phyloP scores from a whole-genome alignment of 2,329 filamentous ascomycete genomes.

The Fusarium sp. region DNA sequence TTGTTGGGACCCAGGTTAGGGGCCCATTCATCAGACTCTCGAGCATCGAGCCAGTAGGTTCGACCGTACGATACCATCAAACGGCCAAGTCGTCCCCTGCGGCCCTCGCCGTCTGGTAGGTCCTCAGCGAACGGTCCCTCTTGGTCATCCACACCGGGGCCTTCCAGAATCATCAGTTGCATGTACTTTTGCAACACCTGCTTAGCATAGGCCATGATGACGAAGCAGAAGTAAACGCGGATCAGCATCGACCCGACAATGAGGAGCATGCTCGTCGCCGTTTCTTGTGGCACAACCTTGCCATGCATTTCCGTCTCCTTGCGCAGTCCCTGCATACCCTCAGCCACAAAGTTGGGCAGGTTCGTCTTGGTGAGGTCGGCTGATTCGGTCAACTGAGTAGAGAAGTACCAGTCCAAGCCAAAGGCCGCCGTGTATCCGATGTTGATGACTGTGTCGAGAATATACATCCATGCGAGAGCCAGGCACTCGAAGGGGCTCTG shows the following conservation, averaged over 20 bases:
- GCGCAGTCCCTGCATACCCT: conserved; percentile 50
- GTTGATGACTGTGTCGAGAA: conserved; percentile 85
- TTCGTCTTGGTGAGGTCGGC: conserved; percentile 37
- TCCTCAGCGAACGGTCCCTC: conserved; percentile 76
- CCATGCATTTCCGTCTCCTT: conserved; percentile 50
- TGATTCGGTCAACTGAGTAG: conserved; percentile 64
- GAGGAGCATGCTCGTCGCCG: conserved; percentile 80
- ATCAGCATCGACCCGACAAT: conserved; percentile 80
- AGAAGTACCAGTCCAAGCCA: conserved; percentile 86
- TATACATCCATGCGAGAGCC: conserved; percentile 85
- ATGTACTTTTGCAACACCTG: conserved; percentile 77
- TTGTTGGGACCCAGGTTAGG: conserved; percentile 68
- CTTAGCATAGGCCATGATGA: conserved; percentile 86
- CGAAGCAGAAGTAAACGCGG: conserved; percentile 83
- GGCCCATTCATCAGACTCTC: conserved; percentile 76
- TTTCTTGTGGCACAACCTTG: conserved; percentile 64
- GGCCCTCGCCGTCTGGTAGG: conserved; percentile 81
- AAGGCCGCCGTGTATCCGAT: conserved; percentile 85
- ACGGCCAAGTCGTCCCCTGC: conserved; percentile 82
- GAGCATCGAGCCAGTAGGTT: conserved; percentile 83
- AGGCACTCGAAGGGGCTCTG: conserved; percentile 84
- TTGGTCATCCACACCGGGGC: conserved; percentile 58
- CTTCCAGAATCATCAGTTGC: conserved; percentile 61
- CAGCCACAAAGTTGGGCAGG: conserved; percentile 44
- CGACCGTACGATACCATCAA: conserved; percentile 79